Evolutionary conservation across 2,329 filamentous ascomycete species (phyloP).

Genomic region (Curvularia eragrostidis): DNA sequence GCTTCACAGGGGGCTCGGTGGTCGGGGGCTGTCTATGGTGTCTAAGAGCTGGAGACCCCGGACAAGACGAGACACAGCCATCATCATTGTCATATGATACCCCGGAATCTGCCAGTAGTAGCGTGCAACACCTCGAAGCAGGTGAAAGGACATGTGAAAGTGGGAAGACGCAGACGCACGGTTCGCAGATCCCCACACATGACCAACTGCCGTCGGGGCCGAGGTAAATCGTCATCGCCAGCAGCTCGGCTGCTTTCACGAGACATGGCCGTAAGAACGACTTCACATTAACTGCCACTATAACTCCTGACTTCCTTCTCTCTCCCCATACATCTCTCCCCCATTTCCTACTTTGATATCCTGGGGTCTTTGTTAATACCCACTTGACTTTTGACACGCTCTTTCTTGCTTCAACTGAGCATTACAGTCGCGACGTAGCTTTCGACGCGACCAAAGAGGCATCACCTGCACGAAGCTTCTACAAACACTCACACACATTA

Average conservation of each 20-base stretch:
- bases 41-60: background rate
- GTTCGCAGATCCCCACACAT: constrained; percentile 17
- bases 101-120: constrained; percentile 1
- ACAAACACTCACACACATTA: constrained; percentile 27
- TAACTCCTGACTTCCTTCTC: constrained; percentile 11
- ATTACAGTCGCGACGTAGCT: constrained; percentile 13
- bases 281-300: constrained; percentile 8
- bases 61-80: background rate
- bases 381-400: constrained; percentile 10
- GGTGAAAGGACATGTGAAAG: constrained; percentile 15
- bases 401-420: constrained; percentile 7
- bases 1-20: background rate
- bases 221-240: constrained; percentile 20
- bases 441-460: constrained; percentile 12
- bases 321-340: constrained; percentile 5
- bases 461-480: constrained; percentile 2
- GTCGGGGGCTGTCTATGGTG: background rate
- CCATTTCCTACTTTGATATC: constrained; percentile 3
- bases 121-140: background rate
- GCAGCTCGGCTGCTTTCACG: constrained; percentile 22
- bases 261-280: constrained; percentile 19
- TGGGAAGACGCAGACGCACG: constrained; percentile 11
- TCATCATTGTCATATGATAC: constrained; percentile 8
- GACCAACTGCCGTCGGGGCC: constrained; percentile 21
- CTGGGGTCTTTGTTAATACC: constrained; percentile 31